These are phyloP conservation scores for Balamuthia mandrillaris DNA, from an alignment of 208 protist genomes.

Conservation along the genomic window DNA sequence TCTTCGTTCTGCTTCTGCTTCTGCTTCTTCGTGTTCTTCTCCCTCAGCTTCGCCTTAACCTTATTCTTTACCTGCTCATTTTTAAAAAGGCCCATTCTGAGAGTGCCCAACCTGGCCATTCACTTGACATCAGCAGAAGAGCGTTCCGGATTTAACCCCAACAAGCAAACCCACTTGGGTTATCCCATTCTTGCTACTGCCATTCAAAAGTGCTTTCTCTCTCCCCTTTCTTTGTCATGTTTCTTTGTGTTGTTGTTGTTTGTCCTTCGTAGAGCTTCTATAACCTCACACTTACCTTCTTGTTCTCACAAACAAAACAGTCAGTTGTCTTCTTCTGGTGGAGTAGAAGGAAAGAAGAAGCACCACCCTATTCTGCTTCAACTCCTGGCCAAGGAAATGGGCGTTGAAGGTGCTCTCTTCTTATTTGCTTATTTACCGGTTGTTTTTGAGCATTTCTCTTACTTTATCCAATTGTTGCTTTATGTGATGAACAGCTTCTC, in stretches of 20 bases:
- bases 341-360: neutral
- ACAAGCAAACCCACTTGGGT: slow-evolving; percentile 88
- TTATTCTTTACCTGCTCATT: neutral
- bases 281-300: neutral
- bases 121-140: slow-evolving; percentile 84
- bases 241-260: neutral
- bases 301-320: neutral
- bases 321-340: neutral
- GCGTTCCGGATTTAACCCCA: slow-evolving; percentile 82
- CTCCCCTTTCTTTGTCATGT: neutral
- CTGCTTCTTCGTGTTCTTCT: slow-evolving; percentile 27
- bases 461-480: neutral
- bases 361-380: slow-evolving; percentile 80
- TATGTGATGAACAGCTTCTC: slow-evolving; percentile 59
- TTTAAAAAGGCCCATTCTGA: slow-evolving; percentile 80
- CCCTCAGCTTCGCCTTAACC: neutral
- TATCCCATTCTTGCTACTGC: slow-evolving; percentile 82
- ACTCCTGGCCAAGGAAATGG: slow-evolving; percentile 69
- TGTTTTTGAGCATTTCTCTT: neutral
- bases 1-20: neutral
- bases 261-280: neutral
- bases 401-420: slow-evolving; percentile 11
- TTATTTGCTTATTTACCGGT: neutral
- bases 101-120: slow-evolving; percentile 92
- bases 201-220: slow-evolving; percentile 43